A percentile compares a stretch with the other conserved stretches of the same genome.
These are phyloP conservation scores for Cladosporium sp. DNA, from an alignment of 2,329 filamentous ascomycete genomes.

Conservation along the genomic window DNA sequence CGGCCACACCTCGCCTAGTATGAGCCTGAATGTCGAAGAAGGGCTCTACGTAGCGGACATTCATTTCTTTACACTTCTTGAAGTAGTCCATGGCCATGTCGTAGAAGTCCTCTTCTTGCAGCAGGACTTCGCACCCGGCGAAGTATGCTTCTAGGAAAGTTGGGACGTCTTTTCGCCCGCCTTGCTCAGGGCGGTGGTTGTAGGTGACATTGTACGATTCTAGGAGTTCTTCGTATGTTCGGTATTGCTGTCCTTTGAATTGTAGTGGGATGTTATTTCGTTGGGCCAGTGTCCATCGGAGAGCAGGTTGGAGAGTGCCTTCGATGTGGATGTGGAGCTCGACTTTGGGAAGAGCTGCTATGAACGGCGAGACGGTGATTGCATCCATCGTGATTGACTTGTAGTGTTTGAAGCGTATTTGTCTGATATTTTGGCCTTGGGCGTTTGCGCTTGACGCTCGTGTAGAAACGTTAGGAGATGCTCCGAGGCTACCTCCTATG, in stretches of 20 bases:
- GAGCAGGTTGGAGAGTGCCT: constrained; percentile 1
- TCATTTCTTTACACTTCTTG: constrained; percentile 3
- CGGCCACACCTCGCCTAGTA: not conserved
- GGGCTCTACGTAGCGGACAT: not conserved
- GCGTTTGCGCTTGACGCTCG: not conserved
- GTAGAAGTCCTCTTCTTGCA: constrained; percentile 2
- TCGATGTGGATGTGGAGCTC: constrained; percentile 8
- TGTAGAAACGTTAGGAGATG: too few relatives aligned
- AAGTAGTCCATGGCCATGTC: constrained; percentile 9
- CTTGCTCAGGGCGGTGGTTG: constrained; percentile 4
- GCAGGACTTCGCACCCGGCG: not conserved
- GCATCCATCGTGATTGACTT: not conserved
- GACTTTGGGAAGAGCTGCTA: not conserved
- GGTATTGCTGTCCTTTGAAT: not conserved
- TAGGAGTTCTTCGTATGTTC: not conserved
- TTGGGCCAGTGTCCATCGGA: constrained; percentile 1
- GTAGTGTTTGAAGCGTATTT: not conserved
- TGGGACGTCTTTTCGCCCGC: not conserved
- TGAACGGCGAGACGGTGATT: not conserved
- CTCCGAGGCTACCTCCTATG: not conserved
- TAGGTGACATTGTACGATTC: not conserved
- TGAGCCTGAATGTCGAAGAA: constrained; percentile 9
- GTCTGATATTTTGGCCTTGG: not conserved
- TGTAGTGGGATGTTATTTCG: not conserved
- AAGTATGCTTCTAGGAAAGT: constrained; percentile 8